Evolutionary conservation across 2,329 filamentous ascomycete species (phyloP), one percentile per base, ranked within the genome.

Genomic region (Boeremia lycopersici): DNA sequence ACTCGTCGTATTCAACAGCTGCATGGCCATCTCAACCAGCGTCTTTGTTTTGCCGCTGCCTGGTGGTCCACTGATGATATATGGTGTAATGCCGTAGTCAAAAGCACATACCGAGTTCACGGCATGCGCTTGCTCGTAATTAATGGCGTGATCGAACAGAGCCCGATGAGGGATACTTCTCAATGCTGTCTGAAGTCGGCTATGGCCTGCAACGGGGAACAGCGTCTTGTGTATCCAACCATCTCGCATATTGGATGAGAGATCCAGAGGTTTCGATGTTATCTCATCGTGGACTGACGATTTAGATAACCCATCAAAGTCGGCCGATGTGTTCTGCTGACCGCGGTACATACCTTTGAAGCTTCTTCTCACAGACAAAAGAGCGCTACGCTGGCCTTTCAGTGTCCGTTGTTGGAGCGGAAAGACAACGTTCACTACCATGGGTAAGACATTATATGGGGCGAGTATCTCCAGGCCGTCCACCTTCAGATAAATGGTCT

Each of bases 41-140:
- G 79, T 81, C 54, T 81, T 81, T 8, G 80, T 82, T 61, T 82
- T 82, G 0, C 80, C 80, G 6, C 79, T 82, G n/a, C 80, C 80
- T 10, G 80, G 79, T 9, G 80, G 79, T 0, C 80, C 80, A 7
- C 75, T 77, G 15, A 82, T 78, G 9, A 81, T 69, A 57, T 77
- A 82, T 3, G 79, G 79, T 6, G 81, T 58, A 12, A 61, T 67
- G 6, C 80, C 80, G 64, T 79, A 82, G 12, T 76, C 68, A 33
- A 71, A 63, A 11, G 62, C 62, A 26, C 76, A 67, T 2, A 81
- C 65, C 8, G 76, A 74, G 30, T 78, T 72, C 6, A 81, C 75
- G 1, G 78, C 78, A 61, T 77, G 77, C 48, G 75, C 60, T 62
- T 82, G 80, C 60, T 82, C 80, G 60, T 77, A 79, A 54, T 82